Evolutionary conservation across 2,329 filamentous ascomycete species (phyloP).

Genomic region (Chrysosporium queenslandicum): DNA sequence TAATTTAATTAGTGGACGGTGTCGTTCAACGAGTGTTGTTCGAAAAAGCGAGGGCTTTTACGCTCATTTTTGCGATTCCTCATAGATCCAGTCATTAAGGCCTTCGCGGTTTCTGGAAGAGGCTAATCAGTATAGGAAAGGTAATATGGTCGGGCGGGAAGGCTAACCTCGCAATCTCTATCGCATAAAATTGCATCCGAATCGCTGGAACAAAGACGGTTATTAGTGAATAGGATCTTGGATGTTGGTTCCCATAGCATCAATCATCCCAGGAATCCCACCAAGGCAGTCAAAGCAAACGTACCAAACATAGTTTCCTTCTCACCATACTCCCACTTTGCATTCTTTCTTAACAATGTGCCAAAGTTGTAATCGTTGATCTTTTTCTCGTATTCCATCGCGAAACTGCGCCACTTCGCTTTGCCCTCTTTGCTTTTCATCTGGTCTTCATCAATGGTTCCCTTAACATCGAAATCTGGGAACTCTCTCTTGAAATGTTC

Average conservation of each 20-base stretch:
- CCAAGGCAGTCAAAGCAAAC: slow-evolving; percentile 19
- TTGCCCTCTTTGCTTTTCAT: slow-evolving; percentile 98
- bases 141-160: too few relatives aligned
- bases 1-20: too few relatives aligned
- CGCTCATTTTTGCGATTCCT: slow-evolving; percentile 52
- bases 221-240: not conserved
- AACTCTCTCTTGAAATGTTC: slow-evolving; percentile 80
- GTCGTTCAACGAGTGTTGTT: too few relatives aligned
- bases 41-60: not conserved
- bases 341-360: slow-evolving; percentile 72
- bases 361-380: slow-evolving; percentile 98
- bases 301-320: slow-evolving; percentile 85
- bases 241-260: too few relatives aligned
- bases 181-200: slow-evolving; percentile 74
- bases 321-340: slow-evolving; percentile 75
- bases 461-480: slow-evolving; percentile 79
- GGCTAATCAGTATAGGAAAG: too few relatives aligned
- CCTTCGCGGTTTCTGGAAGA: slow-evolving; percentile 62
- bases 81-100: slow-evolving; percentile 94
- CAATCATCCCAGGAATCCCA: not conserved
- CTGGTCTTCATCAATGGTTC: slow-evolving; percentile 73
- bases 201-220: slow-evolving; percentile 38
- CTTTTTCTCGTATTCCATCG: slow-evolving; percentile 86
- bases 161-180: slow-evolving; percentile 61
- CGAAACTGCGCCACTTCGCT: slow-evolving; percentile 87